A percentile compares a stretch with the other conserved stretches of the same genome.
Evolutionary conservation across 2,329 filamentous ascomycete species (phyloP).

Genomic region (Proliferodiscus dingleyae): DNA sequence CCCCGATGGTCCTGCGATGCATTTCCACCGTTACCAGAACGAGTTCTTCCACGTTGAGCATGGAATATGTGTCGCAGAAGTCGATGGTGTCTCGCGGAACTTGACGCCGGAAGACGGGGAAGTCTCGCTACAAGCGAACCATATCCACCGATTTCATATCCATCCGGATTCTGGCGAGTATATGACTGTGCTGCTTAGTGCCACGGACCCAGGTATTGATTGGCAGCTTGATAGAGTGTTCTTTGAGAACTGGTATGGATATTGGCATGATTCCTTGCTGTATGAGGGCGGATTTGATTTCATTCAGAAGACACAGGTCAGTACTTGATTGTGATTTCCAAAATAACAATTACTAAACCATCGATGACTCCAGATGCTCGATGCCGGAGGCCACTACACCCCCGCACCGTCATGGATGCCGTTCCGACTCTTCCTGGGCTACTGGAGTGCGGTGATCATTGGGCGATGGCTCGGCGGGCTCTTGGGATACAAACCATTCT

Average conservation of each 20-base stretch:
- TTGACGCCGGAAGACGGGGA: conserved; percentile 30
- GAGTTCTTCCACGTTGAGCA: conserved; percentile 30
- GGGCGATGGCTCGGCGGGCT: conserved; percentile 35
- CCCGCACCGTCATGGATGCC: conserved; percentile 31
- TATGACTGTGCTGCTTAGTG: conserved; percentile 24
- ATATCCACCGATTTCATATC: conserved; percentile 26
- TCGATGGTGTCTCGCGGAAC: conserved; percentile 23
- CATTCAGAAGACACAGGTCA: conserved; percentile 32
- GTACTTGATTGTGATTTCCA: background rate
- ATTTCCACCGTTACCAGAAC: conserved; percentile 33
- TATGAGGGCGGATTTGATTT: conserved; percentile 26
- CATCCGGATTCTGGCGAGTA: conserved; percentile 16
- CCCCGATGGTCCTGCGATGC: conserved; percentile 16
- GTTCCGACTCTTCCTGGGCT: conserved; percentile 26
- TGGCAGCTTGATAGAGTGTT: conserved; percentile 33
- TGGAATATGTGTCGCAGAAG: conserved; percentile 29
- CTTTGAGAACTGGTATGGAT: conserved; percentile 36
- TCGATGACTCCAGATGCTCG: background rate
- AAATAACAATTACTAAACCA: too few species aligned
- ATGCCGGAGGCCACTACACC: conserved; percentile 22
- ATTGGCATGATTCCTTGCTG: conserved; percentile 20
- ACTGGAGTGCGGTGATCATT: conserved; percentile 27
- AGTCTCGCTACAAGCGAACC: conserved; percentile 19
- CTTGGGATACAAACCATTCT: conserved; percentile 35
- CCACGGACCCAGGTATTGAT: conserved; percentile 22